Conservation (phyloP, 78 protist genomes). For the Dictyostelium purpureum region DNA sequence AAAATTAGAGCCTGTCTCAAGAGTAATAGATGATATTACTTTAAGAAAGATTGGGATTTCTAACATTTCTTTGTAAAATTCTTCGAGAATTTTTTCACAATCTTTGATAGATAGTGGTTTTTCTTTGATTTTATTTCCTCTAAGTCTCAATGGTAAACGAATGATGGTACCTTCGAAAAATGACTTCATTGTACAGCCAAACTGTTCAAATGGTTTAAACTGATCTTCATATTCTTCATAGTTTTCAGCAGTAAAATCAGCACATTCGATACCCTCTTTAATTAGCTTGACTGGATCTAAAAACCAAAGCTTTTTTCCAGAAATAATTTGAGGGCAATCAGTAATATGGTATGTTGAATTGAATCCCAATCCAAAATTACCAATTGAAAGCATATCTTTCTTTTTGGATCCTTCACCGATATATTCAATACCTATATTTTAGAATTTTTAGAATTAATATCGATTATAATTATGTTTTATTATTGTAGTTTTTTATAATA, state of each 20-base stretch:
- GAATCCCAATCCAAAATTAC: slow-evolving; percentile 43
- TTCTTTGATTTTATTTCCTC: neutral
- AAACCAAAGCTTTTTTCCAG: neutral
- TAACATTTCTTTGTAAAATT: neutral
- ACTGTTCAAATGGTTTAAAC: too few relatives aligned
- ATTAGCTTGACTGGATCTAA: too few relatives aligned
- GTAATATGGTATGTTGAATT: slow-evolving; percentile 28
- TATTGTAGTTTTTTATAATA: too few relatives aligned
- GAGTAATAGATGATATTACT: neutral
- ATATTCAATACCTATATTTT: too few relatives aligned
- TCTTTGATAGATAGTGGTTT: neutral
- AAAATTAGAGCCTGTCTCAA: neutral
- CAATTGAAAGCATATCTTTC: slow-evolving; percentile 21
- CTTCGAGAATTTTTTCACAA: neutral
- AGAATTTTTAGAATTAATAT: too few relatives aligned
- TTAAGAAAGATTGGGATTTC: neutral
- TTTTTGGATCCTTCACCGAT: slow-evolving; percentile 29
- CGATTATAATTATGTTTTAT: too few relatives aligned
- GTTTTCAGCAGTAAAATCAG: too few relatives aligned
- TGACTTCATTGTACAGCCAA: neutral
- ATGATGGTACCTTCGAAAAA: slow-evolving; percentile 26
- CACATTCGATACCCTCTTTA: too few relatives aligned
- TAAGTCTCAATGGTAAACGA: neutral
- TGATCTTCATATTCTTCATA: too few relatives aligned
- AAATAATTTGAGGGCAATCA: neutral